Conservation (phyloP, 345 rosid genomes). For the Zanthoxylum bungeanum region DNA sequence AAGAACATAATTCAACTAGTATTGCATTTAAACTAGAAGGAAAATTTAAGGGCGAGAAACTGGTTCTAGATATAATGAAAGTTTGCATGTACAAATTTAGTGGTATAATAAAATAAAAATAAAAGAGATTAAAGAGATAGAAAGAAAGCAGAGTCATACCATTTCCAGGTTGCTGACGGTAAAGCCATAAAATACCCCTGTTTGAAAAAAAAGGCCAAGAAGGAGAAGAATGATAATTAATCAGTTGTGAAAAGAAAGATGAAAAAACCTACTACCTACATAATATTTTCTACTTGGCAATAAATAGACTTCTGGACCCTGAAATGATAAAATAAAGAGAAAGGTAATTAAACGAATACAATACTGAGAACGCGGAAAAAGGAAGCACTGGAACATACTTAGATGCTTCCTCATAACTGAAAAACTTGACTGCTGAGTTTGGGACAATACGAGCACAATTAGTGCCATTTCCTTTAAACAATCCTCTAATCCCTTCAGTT, state of each 20-base stretch:
- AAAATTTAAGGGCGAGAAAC: neutral
- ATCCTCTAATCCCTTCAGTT: constrained; percentile 76
- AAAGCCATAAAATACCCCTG: constrained; percentile 58
- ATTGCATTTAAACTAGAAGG: neutral
- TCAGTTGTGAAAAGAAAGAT: neutral
- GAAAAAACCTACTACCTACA: neutral
- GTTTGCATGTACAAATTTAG: neutral
- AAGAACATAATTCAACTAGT: no score
- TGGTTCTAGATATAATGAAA: no score
- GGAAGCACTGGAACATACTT: constrained; percentile 40
- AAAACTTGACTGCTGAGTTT: constrained; percentile 92
- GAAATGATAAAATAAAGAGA: neutral
- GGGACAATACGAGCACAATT: constrained; percentile 83
- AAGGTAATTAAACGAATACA: neutral
- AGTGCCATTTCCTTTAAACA: constrained; percentile 85
- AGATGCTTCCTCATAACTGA: constrained; percentile 94
- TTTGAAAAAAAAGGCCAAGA: constrained; percentile 11
- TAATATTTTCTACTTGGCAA: neutral
- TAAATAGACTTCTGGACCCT: neutral
- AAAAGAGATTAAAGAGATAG: neutral
- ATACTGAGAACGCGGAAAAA: constrained; percentile 12
- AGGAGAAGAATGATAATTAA: constrained; percentile 7
- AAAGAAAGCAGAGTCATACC: constrained; percentile 34
- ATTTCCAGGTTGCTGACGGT: constrained; percentile 59
- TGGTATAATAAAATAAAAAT: neutral